A percentile compares a stretch with the other conserved stretches of the same genome.
These are phyloP conservation scores for Seiridium cupressi DNA, from an alignment of 2,329 filamentous ascomycete species.

Conservation along the genomic window DNA sequence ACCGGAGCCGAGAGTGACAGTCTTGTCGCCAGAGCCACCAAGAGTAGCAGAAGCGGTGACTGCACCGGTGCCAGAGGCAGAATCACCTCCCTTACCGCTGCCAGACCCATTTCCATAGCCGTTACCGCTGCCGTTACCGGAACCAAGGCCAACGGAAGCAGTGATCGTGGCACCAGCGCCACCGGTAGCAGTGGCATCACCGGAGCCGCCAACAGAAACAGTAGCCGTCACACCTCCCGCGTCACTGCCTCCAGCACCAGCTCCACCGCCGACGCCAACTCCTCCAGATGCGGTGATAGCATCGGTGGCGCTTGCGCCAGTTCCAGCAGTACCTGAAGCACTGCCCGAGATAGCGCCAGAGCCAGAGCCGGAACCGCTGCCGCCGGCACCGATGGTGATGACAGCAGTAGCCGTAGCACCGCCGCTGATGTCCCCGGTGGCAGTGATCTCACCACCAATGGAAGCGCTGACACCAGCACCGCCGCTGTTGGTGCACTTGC, in stretches of 20 bases:
- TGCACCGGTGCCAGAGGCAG: background rate
- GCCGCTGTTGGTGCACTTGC: conserved; percentile 4
- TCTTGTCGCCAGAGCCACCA: background rate
- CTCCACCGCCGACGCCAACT: background rate
- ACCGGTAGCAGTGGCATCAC: background rate
- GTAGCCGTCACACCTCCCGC: background rate
- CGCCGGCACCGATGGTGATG: background rate
- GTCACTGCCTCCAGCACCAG: background rate
- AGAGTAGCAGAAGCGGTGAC: background rate
- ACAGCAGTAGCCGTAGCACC: background rate
- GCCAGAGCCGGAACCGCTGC: background rate
- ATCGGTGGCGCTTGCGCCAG: background rate
- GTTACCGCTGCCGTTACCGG: background rate
- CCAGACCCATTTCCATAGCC: background rate
- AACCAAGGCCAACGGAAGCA: background rate
- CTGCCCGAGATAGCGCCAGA: background rate
- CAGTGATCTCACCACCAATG: conserved; percentile 1
- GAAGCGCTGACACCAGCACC: conserved; percentile 1
- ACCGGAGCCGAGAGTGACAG: background rate
- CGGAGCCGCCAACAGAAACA: background rate
- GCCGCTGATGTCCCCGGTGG: background rate
- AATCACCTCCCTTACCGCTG: background rate
- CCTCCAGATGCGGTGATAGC: background rate
- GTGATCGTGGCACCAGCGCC: background rate
- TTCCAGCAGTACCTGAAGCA: background rate